Evolutionary conservation across 371 early-diverging fungal genomes (phyloP), one percentile per base, ranked within the genome.

Genomic region (Pancytospora philotis): DNA sequence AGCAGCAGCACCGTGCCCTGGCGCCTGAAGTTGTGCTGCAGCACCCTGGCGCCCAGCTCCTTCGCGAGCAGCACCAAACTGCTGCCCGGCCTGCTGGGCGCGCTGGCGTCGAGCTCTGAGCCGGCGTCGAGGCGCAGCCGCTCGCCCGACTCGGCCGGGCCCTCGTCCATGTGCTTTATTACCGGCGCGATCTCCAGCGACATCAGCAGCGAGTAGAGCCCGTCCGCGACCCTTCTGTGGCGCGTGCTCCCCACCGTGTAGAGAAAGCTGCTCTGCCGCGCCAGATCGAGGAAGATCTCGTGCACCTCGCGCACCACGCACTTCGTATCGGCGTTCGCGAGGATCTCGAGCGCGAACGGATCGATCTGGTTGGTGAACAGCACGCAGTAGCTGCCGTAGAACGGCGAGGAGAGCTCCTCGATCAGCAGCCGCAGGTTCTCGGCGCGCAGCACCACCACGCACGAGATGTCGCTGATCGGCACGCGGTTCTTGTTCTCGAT

Each of bases 1-100:
- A 98, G 76, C 28, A 96, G 84, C 28, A 96, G 75, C 3, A 98
- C 6, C 22, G 37, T 58, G 56, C 60, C 65, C 32, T 37, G 39
- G 32, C 66, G 56, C 6, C 51, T 19, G n/a, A 31, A n/a, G 8
- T 39, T 48, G 27, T 41, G 34, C 6, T 32, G 3, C 19, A 10
- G 25, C 6, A 52, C 31, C 50, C 45, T 68, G 45, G 37, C 35
- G 35, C 1, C 61, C 31, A 59, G 37, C 37, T n/a, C 31, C 19
- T 35, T 48, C 16, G 27, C 55, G 10, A 27, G 27, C 10, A 10
- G 27, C 45, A 16, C 45, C 22, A 16, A 16, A 22, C 45, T 45
- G 22, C 45, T 45, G 22, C 45, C 22, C 22, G 16, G 16, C 10
- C 27, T 55, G 27, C 16, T 10, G 10, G 55, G 10, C 27, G 27